Conservation (phyloP, 148 eudicot genomes). For the Heliosperma pusillum region DNA sequence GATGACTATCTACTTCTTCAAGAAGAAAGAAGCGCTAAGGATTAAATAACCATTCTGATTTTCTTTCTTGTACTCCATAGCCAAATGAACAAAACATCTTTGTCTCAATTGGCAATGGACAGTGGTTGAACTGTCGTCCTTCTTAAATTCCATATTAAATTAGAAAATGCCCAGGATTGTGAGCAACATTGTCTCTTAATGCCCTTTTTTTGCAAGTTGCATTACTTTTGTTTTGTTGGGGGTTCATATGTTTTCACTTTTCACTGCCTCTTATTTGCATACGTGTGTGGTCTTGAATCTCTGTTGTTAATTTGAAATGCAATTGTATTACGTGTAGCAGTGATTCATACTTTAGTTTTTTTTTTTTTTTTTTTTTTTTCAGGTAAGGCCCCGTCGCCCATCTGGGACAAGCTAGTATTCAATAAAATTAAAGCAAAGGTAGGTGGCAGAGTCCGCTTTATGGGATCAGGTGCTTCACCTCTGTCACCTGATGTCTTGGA, state of each 20-base stretch:
- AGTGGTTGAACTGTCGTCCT: too few species aligned
- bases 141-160: too few species aligned
- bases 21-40: not conserved
- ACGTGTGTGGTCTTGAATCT: not conserved
- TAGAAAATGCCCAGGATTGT: not conserved
- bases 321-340: not conserved
- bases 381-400: conserved; percentile 75
- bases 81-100: too few species aligned
- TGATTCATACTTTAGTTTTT: conserved; percentile 10
- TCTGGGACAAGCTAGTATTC: conserved; percentile 94
- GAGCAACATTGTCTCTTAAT: not conserved
- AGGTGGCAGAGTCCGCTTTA: conserved; percentile 86
- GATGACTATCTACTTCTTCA: not conserved
- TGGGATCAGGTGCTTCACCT: conserved; percentile 96
- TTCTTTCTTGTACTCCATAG: not conserved
- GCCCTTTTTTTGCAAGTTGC: not conserved
- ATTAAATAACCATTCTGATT: not conserved
- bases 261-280: too few species aligned
- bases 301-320: not conserved
- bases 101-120: too few species aligned
- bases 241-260: too few species aligned
- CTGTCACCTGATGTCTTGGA: conserved; percentile 89
- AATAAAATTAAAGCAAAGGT: conserved; percentile 91
- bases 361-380: too few species aligned
- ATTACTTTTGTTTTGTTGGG: not conserved